Evolutionary conservation across 257 asterid genomes (phyloP).

Genomic region (Linaria vulgaris): DNA sequence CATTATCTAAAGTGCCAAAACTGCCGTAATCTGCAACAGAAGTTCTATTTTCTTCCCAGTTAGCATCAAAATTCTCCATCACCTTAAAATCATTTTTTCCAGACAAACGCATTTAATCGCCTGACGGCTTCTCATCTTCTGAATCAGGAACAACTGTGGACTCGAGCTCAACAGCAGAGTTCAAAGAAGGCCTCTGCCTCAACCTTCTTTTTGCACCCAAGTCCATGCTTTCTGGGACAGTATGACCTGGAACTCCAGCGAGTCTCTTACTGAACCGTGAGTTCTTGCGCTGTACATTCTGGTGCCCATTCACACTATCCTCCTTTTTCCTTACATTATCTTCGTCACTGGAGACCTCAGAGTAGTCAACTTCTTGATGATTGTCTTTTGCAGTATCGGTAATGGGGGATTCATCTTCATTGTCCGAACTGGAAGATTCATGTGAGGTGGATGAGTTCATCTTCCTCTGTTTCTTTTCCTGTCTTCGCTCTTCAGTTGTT

Average conservation of each 20-base stretch:
- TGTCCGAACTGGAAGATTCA: conserved; percentile 30
- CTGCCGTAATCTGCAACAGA: not conserved
- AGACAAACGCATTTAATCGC: not conserved
- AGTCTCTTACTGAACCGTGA: conserved; percentile 41
- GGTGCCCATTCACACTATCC: conserved; percentile 23
- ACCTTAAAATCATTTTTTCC: not conserved
- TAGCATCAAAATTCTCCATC: conserved; percentile 23
- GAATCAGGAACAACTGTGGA: conserved; percentile 52
- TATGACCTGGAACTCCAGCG: conserved; percentile 45
- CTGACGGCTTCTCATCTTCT: conserved; percentile 49
- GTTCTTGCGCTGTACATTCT: conserved; percentile 36
- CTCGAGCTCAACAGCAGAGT: conserved; percentile 48
- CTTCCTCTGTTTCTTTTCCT: conserved; percentile 27
- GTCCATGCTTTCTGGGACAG: conserved; percentile 41
- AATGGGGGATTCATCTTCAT: conserved; percentile 34
- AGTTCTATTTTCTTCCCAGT: not conserved
- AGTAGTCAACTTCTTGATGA: conserved; percentile 28
- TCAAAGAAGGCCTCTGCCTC: conserved; percentile 58
- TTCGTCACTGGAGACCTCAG: conserved; percentile 35
- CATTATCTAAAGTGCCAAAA: no score
- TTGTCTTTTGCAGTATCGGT: conserved; percentile 29
- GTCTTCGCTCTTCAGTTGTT: conserved; percentile 33
- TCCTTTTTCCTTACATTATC: conserved; percentile 32
- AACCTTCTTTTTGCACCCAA: conserved; percentile 51
- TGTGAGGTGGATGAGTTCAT: conserved; percentile 25